phyloP scores from a whole-genome alignment of 2,329 filamentous ascomycete species.

The Cryoendolithus antarcticus region DNA sequence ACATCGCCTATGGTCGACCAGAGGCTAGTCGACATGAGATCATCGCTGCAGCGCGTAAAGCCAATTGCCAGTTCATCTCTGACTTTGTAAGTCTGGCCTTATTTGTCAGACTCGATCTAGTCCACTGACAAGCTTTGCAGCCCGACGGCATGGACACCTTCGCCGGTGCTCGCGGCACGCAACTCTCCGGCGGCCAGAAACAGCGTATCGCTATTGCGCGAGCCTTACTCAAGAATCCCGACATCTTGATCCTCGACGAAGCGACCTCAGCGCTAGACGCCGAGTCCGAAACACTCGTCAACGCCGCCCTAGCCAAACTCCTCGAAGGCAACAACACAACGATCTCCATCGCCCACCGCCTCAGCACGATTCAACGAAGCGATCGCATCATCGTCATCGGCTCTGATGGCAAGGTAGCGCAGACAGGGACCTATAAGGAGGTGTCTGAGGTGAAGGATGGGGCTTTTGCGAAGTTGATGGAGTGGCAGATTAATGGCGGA shows the following conservation, averaged over 20 bases:
- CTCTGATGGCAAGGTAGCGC: conserved; percentile 75
- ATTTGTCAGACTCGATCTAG: no score
- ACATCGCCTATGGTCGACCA: conserved; percentile 84
- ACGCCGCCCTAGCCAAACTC: conserved; percentile 70
- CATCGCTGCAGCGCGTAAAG: conserved; percentile 72
- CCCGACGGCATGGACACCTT: conserved; percentile 90
- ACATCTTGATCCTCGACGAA: conserved; percentile 94
- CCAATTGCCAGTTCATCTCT: conserved; percentile 92
- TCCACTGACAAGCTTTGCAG: no score
- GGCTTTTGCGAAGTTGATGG: conserved; percentile 91
- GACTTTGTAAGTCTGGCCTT: conserved; percentile 75
- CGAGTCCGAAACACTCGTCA: conserved; percentile 92
- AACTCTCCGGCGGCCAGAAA: conserved; percentile 92
- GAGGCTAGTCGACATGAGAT: conserved; percentile 68
- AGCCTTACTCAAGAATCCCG: conserved; percentile 85
- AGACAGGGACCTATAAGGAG: conserved; percentile 72
- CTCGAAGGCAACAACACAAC: conserved; percentile 85
- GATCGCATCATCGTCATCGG: conserved; percentile 90
- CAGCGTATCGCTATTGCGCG: conserved; percentile 95
- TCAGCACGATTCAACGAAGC: conserved; percentile 92
- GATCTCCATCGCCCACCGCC: conserved; percentile 89
- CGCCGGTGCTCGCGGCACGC: conserved; percentile 82
- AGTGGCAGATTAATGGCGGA: conserved; percentile 92
- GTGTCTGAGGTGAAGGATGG: conserved; percentile 62
- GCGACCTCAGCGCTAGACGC: conserved; percentile 89